Evolutionary conservation across 1,139 yeast genomes (phyloP).

Genomic region (Geotrichum klebahnii): DNA sequence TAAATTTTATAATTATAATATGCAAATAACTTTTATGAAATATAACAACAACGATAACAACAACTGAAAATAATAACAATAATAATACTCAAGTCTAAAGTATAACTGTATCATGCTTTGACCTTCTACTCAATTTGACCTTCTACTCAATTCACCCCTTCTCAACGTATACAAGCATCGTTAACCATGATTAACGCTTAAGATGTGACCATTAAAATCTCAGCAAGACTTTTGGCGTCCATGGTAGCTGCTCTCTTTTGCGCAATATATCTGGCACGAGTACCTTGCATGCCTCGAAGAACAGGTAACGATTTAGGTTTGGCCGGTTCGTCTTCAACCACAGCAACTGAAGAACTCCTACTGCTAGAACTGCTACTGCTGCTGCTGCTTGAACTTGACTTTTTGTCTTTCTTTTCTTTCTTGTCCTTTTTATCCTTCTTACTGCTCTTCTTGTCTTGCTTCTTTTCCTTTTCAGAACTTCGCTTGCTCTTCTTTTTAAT

Average conservation of each 20-base stretch:
- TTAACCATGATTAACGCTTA: background rate
- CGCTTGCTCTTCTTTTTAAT: slow-evolving; percentile 32
- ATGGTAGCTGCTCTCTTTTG: slow-evolving; percentile 87
- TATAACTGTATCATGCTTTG: too few species aligned
- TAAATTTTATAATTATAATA: too few species aligned
- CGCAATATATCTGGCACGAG: slow-evolving; percentile 78
- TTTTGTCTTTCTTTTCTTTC: slow-evolving; percentile 29
- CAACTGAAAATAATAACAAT: too few species aligned
- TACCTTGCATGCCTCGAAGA: slow-evolving; percentile 64
- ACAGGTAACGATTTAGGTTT: slow-evolving; percentile 38
- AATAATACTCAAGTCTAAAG: too few species aligned
- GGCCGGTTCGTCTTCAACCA: slow-evolving; percentile 31
- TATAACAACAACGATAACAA: too few species aligned
- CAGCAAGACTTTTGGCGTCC: slow-evolving; percentile 84
- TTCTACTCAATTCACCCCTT: too few species aligned
- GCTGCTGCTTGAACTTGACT: slow-evolving; percentile 34
- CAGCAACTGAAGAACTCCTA: too few species aligned
- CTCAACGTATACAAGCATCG: too few species aligned
- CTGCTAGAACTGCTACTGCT: too few species aligned
- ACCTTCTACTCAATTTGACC: too few species aligned
- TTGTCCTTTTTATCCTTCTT: slow-evolving; percentile 34
- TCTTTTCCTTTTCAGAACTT: slow-evolving; percentile 34
- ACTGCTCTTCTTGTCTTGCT: too few species aligned
- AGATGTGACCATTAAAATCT: slow-evolving; percentile 72
- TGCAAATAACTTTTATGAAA: too few species aligned